Evolutionary conservation across 2,329 filamentous ascomycete species (phyloP).

Genomic region (Parastagonospora nodorum): DNA sequence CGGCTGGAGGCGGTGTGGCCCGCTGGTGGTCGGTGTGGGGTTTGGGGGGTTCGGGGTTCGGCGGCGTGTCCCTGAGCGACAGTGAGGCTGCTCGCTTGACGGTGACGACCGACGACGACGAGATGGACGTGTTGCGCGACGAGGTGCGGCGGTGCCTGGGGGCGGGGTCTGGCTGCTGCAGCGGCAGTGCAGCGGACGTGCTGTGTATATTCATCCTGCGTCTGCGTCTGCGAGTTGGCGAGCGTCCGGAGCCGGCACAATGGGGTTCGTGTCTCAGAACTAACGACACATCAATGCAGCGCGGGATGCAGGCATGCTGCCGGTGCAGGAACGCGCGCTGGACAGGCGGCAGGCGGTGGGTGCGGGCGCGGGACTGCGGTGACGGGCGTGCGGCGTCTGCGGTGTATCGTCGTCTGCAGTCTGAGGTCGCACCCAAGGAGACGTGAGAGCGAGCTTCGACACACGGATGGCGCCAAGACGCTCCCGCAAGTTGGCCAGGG

Average conservation of each 20-base stretch:
- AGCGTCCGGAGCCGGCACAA: background rate
- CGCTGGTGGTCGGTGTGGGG: conserved; percentile 21
- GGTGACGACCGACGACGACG: conserved; percentile 50
- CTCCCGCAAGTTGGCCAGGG: too few species aligned
- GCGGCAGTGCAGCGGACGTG: background rate
- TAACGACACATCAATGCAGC: conserved; percentile 5
- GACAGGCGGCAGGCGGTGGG: background rate
- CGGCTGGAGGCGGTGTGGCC: conserved; percentile 32
- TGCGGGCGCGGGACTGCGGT: background rate
- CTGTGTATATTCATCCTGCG: background rate
- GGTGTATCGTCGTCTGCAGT: background rate
- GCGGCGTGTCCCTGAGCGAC: conserved; percentile 37
- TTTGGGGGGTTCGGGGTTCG: conserved; percentile 21
- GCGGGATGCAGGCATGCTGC: conserved; percentile 6
- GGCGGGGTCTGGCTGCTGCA: conserved; percentile 1
- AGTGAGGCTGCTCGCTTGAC: conserved; percentile 50
- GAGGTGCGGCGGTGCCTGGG: conserved; percentile 30
- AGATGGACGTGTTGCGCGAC: conserved; percentile 52
- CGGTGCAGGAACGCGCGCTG: conserved; percentile 7
- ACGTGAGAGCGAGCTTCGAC: background rate
- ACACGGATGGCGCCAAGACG: too few species aligned
- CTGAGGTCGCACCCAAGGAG: too few species aligned
- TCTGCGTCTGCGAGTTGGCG: background rate
- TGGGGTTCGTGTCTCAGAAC: conserved; percentile 5
- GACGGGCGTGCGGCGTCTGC: background rate